Base-by-base conservation (phyloP, 164 flowering plant genomes). In the Annona cherimola region DNA sequence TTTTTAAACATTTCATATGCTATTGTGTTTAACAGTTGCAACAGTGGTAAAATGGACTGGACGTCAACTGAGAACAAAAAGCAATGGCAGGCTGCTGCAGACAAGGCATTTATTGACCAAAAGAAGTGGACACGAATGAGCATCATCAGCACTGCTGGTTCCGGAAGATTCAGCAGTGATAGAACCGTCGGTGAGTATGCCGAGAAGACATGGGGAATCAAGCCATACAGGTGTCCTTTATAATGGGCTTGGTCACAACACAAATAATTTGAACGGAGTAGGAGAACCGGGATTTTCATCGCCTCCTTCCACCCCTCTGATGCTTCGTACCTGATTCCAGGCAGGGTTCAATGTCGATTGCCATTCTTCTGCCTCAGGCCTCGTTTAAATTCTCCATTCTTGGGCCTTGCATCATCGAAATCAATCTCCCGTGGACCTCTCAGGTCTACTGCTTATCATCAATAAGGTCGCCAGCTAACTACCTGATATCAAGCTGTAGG, bases 81-180 rank as follows among this genome's bases (percentile, higher is more conserved):
- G 57, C 67, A 71, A 69, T 42, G 67, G 42, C 80, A 84, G 87
- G 87, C 85, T 59, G 83, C 84, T 9, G 87, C 86, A 6, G 89
- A 86, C 74, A 82, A 75, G 69, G 79, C 87, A 73, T 86, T 82
- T 78, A 84, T 79, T 8, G 88, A 86, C 78, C 76, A 83, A 74
- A 83, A 79, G 78, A 85, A 76, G 74, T 86, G 90, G 90, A 81
- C 82, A 4, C 74, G 67, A 66, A 86, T 83, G 88, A 84, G 88
- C 78, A 86, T 85, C n/a, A 81, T 85, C 42, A 74, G 84, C 79
- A 76, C 88, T 1, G 86, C 86, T 63, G 83, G 88, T 11, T 83
- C 86, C 2, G 83, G 85, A n/a, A 81, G 82, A 75, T 86, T 86
- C 74, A 85, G 90, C 80, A 85, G 86, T 69, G 88, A 87, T 69